A percentile compares a stretch with the other conserved stretches of the same genome.
Evolutionary conservation across 208 protist genomes (phyloP).

Genomic region (Leptomonas pyrrhocoris): DNA sequence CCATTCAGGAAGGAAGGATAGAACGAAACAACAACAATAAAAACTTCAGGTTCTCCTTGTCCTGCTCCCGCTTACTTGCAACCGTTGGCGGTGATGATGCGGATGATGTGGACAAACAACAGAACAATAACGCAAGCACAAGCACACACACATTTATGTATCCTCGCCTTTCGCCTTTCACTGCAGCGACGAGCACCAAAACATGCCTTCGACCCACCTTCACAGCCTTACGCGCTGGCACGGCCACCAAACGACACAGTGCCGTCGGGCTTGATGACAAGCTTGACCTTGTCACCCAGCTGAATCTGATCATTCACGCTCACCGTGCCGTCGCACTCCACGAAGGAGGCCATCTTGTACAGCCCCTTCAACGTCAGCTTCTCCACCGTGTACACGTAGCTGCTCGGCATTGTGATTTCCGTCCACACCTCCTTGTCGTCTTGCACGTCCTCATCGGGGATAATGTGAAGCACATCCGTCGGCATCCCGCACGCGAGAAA

Average conservation of each 20-base stretch:
- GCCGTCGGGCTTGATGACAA: constrained; percentile 84
- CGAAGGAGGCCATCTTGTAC: constrained; percentile 87
- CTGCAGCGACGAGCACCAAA: no score
- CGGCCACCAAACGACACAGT: constrained; percentile 86
- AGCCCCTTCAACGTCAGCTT: constrained; percentile 84
- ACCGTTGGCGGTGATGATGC: no score
- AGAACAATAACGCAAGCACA: no score
- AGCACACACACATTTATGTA: not conserved
- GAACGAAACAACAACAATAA: not conserved
- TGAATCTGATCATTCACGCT: constrained; percentile 89
- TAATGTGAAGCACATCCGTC: constrained; percentile 87
- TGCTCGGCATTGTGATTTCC: constrained; percentile 86
- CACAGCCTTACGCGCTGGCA: constrained; percentile 35
- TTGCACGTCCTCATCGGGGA: constrained; percentile 62
- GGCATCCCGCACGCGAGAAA: constrained; percentile 87
- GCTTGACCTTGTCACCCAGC: constrained; percentile 84
- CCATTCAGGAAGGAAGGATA: not conserved
- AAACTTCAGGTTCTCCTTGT: no score
- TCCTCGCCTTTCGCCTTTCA: not conserved
- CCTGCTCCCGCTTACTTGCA: no score
- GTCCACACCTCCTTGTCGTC: constrained; percentile 78
- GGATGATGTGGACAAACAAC: no score
- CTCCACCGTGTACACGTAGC: constrained; percentile 88
- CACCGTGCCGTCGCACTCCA: constrained; percentile 85
- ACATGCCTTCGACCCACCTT: not conserved